Evolutionary conservation across 2,329 filamentous ascomycete genomes (phyloP).

Genomic region (Cryoendolithus antarcticus): DNA sequence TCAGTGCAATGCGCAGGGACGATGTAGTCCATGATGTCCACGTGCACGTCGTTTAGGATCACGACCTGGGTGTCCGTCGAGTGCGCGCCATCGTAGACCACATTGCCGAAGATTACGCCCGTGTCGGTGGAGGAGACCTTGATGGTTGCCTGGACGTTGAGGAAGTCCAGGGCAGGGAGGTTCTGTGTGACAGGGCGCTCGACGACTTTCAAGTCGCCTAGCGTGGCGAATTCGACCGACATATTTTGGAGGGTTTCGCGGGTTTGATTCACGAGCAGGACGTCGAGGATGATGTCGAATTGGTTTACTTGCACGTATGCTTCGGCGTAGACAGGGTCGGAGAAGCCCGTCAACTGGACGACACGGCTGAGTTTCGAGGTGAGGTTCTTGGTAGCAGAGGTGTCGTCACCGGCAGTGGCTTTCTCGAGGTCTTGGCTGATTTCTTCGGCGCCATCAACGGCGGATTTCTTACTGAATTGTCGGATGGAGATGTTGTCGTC

Average conservation of each 20-base stretch:
- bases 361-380: constrained; percentile 91
- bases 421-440: constrained; percentile 84
- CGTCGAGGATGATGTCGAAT: constrained; percentile 95
- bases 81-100: constrained; percentile 89
- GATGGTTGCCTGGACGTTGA: constrained; percentile 96
- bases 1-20: constrained; percentile 93
- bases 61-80: constrained; percentile 92
- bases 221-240: constrained; percentile 94
- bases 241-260: constrained; percentile 93
- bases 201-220: constrained; percentile 95
- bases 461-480: constrained; percentile 85
- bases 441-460: constrained; percentile 67
- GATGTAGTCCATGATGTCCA: constrained; percentile 99
- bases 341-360: constrained; percentile 95
- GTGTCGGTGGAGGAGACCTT: constrained; percentile 98
- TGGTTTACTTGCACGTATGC: constrained; percentile 98
- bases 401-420: constrained; percentile 72
- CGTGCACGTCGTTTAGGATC: constrained; percentile 93
- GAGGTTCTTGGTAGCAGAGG: constrained; percentile 63
- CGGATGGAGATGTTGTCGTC: constrained; percentile 90
- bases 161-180: constrained; percentile 86
- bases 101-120: constrained; percentile 96
- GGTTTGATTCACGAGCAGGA: constrained; percentile 93
- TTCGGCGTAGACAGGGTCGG: constrained; percentile 95
- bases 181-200: constrained; percentile 95